Evolutionary conservation across 768 basidiomycete genomes (phyloP), one percentile per base, ranked within the genome.

Genomic region (Pulveroboletus ravenelii): DNA sequence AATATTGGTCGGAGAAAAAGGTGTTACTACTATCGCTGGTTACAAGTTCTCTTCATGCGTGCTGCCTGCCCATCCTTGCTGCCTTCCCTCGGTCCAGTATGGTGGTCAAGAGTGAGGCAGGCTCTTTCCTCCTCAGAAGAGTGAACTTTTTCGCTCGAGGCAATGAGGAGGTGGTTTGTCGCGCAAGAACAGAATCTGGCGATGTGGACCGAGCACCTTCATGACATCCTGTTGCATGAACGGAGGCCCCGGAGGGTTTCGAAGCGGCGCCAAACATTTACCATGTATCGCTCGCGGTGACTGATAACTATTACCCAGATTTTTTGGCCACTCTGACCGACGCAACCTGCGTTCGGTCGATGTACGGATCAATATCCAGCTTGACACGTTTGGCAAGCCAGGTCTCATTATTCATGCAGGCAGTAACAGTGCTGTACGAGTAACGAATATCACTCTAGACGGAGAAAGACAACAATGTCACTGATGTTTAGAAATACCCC

Each of bases 131-230:
- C 64, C 63, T 56, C 54, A 54, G 39, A 57, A 59, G 63, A 45
- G 59, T 51, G 34, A 6, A 1, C n/a, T n/a, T 41, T 10, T 38
- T 43, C 39, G 54, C 64, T 52, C 59, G 39, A 63, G 64, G 64
- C 55, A 48, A 50, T 18, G 59, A 63, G 50, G 63, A 55, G 64
- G 62, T 65, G 63, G 64, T 66, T 65, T 66, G 55, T 55, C 64
- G 32, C 56, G 57, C 59, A 55, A 66, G 53, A 64, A 39, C 17
- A 29, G 18, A 23, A 48, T 14, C 9, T 51, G 55, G 58, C 41
- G 30, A 41, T 32, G 50, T 37, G 48, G 39, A 55, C 45, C 45
- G 27, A 6, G 14, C 9, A 38, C 27, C 27, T 25, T 6, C 9
- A 27, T 27, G 25, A 27, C 25, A 23, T 32, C 27, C 10, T 20